Base-by-base conservation (phyloP, 352 stramenopile species). In the Phytophthora quininea region DNA sequence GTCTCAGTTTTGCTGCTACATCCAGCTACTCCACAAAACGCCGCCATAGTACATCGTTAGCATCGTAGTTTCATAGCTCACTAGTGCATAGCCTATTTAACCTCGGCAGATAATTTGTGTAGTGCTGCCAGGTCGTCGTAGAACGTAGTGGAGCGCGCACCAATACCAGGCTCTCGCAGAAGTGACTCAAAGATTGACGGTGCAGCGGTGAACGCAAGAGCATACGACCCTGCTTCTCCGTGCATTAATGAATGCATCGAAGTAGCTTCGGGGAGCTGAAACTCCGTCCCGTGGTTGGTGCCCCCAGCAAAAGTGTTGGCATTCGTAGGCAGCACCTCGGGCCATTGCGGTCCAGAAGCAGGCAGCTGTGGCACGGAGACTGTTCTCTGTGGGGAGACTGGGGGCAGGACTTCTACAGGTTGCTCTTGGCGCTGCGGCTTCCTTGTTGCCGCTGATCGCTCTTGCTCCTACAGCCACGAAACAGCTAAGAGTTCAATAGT, bases 121-220 rank as follows among this genome's bases (percentile, higher is more conserved):
- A 90, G 58, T 6, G 47, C 49, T 33, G 76, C 58, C 7, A 90
- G 58, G 7, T 84, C 65, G 14, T 82, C 76, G 35, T 84, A 71
- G 64, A 90, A 73, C 7, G 62, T 48, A 14, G 60, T 64, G 7
- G 62, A 72, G n/a, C 58, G 67, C 27, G 58, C 52, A 1, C 58
- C 70, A 12, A 72, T 62, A 12, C 73, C 73, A 31, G 75, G 50
- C 29, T 88, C 73, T 10, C 63, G 74, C 19, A 89, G 27, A 27
- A 91, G 40, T 2, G 78, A 73, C 59, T 89, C 82, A 32, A 89
- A 91, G 8, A 86, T 67, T 4, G 80, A 81, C 2, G 78, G 69
- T n/a, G 53, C 47, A 24, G 82, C 69, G 49, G 47, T 67, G 58
- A 83, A 83, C 4, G 58, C 46, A 5, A 68, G 50, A 0, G 67